These are phyloP conservation scores for Biscogniauxia marginata DNA, from an alignment of 2,329 filamentous ascomycete species.

Conservation along the genomic window DNA sequence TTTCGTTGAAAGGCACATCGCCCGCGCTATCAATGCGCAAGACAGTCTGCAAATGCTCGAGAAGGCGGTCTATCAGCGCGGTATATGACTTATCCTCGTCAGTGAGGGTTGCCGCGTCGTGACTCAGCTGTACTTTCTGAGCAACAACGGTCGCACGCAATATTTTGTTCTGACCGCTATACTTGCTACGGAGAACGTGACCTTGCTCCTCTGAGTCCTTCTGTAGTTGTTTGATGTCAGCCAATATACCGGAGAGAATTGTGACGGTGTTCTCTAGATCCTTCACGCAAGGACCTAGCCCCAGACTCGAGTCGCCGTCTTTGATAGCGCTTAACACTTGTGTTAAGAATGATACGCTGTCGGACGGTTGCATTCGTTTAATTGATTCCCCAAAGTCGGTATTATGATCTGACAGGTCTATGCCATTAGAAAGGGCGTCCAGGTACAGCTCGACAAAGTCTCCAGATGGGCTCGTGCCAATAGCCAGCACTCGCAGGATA, in stretches of 20 bases:
- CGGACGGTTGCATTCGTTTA: constrained; percentile 58
- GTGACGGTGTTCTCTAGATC: constrained; percentile 33
- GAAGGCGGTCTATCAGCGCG: constrained; percentile 57
- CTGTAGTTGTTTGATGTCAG: constrained; percentile 47
- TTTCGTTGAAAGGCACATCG: constrained; percentile 63
- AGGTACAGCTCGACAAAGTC: constrained; percentile 60
- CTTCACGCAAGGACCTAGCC: constrained; percentile 33
- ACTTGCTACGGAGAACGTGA: constrained; percentile 66
- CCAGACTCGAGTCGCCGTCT: constrained; percentile 38
- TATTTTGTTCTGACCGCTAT: constrained; percentile 68
- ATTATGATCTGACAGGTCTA: constrained; percentile 48
- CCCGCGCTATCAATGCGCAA: constrained; percentile 39
- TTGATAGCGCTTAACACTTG: constrained; percentile 39
- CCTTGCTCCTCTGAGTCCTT: constrained; percentile 43
- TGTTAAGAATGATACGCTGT: constrained; percentile 42
- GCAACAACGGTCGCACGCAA: constrained; percentile 76
- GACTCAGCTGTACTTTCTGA: constrained; percentile 77
- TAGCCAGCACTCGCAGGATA: constrained; percentile 46
- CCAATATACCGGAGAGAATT: constrained; percentile 41
- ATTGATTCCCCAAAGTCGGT: constrained; percentile 56
- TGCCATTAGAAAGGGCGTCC: constrained; percentile 56
- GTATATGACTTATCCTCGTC: constrained; percentile 71
- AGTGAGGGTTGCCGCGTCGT: constrained; percentile 68
- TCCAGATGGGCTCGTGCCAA: constrained; percentile 27
- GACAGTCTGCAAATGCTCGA: constrained; percentile 44